phyloP scores from a whole-genome alignment of 768 basidiomycete species.

The Mycena filopes region DNA sequence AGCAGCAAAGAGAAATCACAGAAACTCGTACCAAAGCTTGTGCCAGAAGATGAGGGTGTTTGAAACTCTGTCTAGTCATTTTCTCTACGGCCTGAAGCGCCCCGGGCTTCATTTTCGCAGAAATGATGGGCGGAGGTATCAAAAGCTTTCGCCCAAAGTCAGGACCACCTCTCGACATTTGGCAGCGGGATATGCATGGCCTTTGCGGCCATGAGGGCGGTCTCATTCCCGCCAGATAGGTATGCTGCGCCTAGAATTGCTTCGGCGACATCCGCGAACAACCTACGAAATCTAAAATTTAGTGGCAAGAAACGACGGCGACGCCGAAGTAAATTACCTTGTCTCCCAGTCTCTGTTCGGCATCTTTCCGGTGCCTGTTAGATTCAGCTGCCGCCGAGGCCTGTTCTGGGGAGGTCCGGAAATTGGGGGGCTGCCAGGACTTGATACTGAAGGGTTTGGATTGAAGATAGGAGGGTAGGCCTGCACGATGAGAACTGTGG shows the following conservation, averaged over 20 bases:
- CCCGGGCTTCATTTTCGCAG: constrained; percentile 57
- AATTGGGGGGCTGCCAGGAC: constrained; percentile 70
- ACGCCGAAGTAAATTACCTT: constrained; percentile 59
- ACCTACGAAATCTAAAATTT: constrained; percentile 55
- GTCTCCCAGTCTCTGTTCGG: constrained; percentile 72
- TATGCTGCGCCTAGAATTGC: constrained; percentile 88
- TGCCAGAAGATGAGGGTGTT: constrained; percentile 68
- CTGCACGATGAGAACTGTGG: constrained; percentile 61
- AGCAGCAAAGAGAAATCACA: constrained; percentile 6
- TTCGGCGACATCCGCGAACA: constrained; percentile 86
- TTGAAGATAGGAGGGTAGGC: constrained; percentile 80
- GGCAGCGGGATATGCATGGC: constrained; percentile 73
- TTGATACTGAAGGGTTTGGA: constrained; percentile 75
- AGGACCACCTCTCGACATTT: constrained; percentile 72
- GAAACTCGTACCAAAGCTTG: constrained; percentile 74
- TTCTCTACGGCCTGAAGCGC: constrained; percentile 67
- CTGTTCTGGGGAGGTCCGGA: constrained; percentile 33
- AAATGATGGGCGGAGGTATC: constrained; percentile 54
- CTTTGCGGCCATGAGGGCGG: constrained; percentile 72
- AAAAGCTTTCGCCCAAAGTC: constrained; percentile 70
- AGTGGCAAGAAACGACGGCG: neutral
- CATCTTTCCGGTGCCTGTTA: constrained; percentile 39
- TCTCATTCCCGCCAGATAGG: constrained; percentile 75
- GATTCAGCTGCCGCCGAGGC: neutral
- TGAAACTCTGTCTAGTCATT: constrained; percentile 73